phyloP scores from a whole-genome alignment of 192 early-diverging fungal genomes.

The Coemansia sp. region DNA sequence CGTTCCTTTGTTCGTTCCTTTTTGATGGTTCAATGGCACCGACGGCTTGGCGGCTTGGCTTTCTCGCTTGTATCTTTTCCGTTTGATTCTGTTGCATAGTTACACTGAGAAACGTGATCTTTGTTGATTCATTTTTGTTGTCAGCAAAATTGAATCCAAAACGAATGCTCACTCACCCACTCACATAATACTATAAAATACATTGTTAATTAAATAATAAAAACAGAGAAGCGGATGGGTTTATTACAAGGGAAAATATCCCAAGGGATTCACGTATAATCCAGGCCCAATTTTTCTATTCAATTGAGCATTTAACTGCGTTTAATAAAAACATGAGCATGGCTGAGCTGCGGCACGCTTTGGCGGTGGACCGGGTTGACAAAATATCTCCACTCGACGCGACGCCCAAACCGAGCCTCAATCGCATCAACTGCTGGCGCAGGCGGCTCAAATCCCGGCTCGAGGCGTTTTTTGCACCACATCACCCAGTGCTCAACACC shows the following conservation, averaged over 20 bases:
- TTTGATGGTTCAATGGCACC: not conserved
- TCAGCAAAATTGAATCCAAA: too few species aligned
- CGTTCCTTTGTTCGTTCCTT: too few species aligned
- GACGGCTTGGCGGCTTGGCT: too few species aligned
- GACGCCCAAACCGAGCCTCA: constrained; percentile 9
- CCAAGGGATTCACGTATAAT: not conserved
- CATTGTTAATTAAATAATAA: too few species aligned
- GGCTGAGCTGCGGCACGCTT: constrained; percentile 52
- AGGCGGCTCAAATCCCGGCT: constrained; percentile 28
- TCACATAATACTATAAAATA: too few species aligned
- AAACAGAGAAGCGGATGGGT: not conserved
- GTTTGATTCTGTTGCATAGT: too few species aligned
- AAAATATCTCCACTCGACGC: constrained; percentile 42
- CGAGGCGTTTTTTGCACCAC: constrained; percentile 40
- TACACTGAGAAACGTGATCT: too few species aligned
- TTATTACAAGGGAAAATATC: constrained; percentile 1
- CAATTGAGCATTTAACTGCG: constrained; percentile 5
- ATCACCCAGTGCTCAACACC: constrained; percentile 52
- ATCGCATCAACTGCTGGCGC: constrained; percentile 24
- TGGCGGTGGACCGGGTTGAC: constrained; percentile 44
- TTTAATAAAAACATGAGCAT: constrained; percentile 51
- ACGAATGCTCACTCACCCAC: too few species aligned
- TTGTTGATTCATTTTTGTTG: too few species aligned
- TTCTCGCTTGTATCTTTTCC: too few species aligned
- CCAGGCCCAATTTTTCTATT: not conserved